Base-by-base conservation (phyloP, 73 alveolate species). In the Tetrahymena thermophila region DNA sequence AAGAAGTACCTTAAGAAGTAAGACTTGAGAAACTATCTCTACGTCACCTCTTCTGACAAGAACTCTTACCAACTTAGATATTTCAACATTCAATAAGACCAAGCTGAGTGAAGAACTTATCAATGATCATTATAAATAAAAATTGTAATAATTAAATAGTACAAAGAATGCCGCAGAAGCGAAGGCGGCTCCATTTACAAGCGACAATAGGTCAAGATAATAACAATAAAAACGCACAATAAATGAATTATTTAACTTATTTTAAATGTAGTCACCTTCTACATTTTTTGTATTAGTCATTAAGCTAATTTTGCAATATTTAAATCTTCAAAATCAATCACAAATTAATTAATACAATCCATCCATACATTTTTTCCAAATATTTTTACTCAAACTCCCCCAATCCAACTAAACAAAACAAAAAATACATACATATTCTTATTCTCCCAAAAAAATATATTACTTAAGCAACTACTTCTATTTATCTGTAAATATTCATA, bases 1-100 rank as follows among this genome's bases (percentile, higher is more conserved):
- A 98, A 98, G 98, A 98, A 98, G 95, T 98, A 98, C 97, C 96
- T 98, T 94, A 98, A 98, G 98, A 97, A 97, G 97, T 97, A 97
- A 93, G 97, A 96, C 93, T 85, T 98, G 95, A 97, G 98, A 97
- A 98, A 98, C 93, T 98, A 97, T 96, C 96, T 98, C 85, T 95
- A 98, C 94, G 99, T 98, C 56, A 97, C 96, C 93, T 97, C 99
- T 96, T 94, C 97, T 43, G 97, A 94, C 96, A 98, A 98, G 97
- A 93, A 96, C 95, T 96, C 97, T 93, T 98, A 98, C 94, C 97
- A 98, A 95, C 98, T 98, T 95, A 98, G 97, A 94, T 98, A 98
- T 96, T 96, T 98, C 98, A 96, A 98, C 96, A 97, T 98, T 94
- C 98, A 96, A 57, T 85, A 97, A 85, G 99, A 98, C 31, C 98